A percentile compares a stretch with the other conserved stretches of the same genome.
These are phyloP conservation scores for Thelonectria blattea DNA, from an alignment of 2,329 filamentous ascomycete species.

Conservation along the genomic window DNA sequence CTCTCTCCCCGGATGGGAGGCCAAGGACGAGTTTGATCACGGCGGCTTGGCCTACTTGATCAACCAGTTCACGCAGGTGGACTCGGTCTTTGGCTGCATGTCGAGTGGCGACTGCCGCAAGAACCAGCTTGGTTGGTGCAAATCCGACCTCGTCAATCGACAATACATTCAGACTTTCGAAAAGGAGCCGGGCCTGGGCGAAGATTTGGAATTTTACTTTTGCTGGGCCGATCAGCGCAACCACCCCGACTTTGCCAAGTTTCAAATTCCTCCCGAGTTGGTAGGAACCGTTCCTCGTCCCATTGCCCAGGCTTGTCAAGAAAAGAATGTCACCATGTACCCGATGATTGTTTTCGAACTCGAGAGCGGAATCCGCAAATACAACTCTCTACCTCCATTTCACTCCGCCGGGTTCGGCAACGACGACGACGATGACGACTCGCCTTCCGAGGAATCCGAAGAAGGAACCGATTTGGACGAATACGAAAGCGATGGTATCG, in stretches of 20 bases:
- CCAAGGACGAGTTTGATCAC: slow-evolving; percentile 1
- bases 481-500: slow-evolving; percentile 50
- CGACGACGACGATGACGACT: slow-evolving; percentile 24
- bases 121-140: slow-evolving; percentile 40
- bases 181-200: slow-evolving; percentile 31
- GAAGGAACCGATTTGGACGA: slow-evolving; percentile 35
- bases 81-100: slow-evolving; percentile 35
- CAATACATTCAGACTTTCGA: slow-evolving; percentile 39
- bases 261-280: slow-evolving; percentile 29
- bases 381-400: slow-evolving; percentile 23
- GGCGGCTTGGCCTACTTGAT: slow-evolving; percentile 7
- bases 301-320: slow-evolving; percentile 8
- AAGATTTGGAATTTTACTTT: slow-evolving; percentile 35
- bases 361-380: slow-evolving; percentile 23
- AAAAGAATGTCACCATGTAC: slow-evolving; percentile 31
- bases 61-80: slow-evolving; percentile 35
- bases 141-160: slow-evolving; percentile 37
- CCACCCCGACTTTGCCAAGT: slow-evolving; percentile 39
- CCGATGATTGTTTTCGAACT: slow-evolving; percentile 43
- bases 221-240: slow-evolving; percentile 45
- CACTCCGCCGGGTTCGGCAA: slow-evolving; percentile 9
- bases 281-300: slow-evolving; percentile 8
- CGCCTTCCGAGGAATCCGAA: slow-evolving; percentile 24
- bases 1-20: slow-evolving; percentile 28
- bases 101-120: slow-evolving; percentile 14